phyloP scores from a whole-genome alignment of 2,329 filamentous ascomycete genomes.

The Microsporum ferrugineum region DNA sequence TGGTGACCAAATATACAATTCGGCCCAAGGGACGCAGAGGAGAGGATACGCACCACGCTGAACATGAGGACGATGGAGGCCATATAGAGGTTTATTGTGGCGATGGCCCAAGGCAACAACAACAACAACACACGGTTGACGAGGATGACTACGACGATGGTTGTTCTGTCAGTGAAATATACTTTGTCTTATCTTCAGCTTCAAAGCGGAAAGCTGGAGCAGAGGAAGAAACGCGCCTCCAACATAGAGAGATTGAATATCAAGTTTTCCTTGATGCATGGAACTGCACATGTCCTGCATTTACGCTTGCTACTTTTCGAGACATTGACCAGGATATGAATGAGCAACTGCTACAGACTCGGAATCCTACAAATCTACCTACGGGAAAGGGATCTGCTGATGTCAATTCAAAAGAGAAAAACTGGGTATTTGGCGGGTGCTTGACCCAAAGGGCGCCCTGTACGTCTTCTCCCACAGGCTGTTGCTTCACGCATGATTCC shows the following conservation, averaged over 20 bases:
- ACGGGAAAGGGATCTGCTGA: background rate
- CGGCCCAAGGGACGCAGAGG: background rate
- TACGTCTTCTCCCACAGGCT: background rate
- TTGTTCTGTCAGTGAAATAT: slow-evolving; percentile 31
- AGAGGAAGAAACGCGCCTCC: slow-evolving; percentile 7
- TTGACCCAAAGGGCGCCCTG: background rate
- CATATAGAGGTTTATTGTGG: background rate
- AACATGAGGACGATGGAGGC: background rate
- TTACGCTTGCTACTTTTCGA: slow-evolving; percentile 59
- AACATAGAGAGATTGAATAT: slow-evolving; percentile 38
- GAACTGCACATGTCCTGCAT: slow-evolving; percentile 84
- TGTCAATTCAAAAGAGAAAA: background rate
- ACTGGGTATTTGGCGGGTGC: slow-evolving; percentile 5
- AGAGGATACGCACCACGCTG: background rate
- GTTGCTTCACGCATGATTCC: slow-evolving; percentile 1
- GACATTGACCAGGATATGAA: background rate
- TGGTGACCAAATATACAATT: slow-evolving; percentile 42
- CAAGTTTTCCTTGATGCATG: slow-evolving; percentile 63
- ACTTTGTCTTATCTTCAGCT: slow-evolving; percentile 53
- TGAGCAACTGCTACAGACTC: background rate
- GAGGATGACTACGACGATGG: background rate
- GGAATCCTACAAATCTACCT: background rate
- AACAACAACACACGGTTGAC: slow-evolving; percentile 2
- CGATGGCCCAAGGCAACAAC: background rate
- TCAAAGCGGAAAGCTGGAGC: background rate